Conservation (phyloP, 2,329 filamentous ascomycete species). For the Penicillium sp. region DNA sequence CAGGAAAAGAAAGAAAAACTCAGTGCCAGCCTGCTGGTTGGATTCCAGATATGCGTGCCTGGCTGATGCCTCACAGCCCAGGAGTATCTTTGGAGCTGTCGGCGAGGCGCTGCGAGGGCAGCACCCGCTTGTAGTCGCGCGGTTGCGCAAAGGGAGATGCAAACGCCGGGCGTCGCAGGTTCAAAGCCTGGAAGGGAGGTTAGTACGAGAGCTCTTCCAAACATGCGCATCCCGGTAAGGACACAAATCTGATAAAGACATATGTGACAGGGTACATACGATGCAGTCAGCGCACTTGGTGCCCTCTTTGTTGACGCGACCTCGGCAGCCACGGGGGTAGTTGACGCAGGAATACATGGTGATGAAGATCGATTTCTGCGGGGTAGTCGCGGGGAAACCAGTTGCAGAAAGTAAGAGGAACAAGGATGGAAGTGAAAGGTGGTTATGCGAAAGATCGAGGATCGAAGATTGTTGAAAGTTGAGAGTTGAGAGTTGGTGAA, state of each 20-base stretch:
- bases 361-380: background rate
- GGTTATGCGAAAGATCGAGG: background rate
- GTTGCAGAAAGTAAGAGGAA: background rate
- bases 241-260: background rate
- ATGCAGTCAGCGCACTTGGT: constrained; percentile 44
- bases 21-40: background rate
- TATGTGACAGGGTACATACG: constrained; percentile 31
- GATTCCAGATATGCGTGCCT: background rate
- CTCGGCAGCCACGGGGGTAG: constrained; percentile 46
- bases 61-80: constrained; percentile 13
- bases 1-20: background rate
- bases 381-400: constrained; percentile 1
- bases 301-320: constrained; percentile 41
- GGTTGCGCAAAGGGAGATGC: constrained; percentile 41
- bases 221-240: background rate
- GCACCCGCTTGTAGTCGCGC: constrained; percentile 33
- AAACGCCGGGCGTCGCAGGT: constrained; percentile 37
- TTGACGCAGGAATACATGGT: constrained; percentile 47
- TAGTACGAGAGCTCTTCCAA: constrained; percentile 6
- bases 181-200: constrained; percentile 28
- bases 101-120: constrained; percentile 32
- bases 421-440: background rate
- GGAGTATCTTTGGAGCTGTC: constrained; percentile 25
- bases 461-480: constrained; percentile 7
- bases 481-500: constrained; percentile 1